These are phyloP conservation scores for Colletotrichum godetiae DNA, from an alignment of 2,329 filamentous ascomycete genomes.

Conservation along the genomic window DNA sequence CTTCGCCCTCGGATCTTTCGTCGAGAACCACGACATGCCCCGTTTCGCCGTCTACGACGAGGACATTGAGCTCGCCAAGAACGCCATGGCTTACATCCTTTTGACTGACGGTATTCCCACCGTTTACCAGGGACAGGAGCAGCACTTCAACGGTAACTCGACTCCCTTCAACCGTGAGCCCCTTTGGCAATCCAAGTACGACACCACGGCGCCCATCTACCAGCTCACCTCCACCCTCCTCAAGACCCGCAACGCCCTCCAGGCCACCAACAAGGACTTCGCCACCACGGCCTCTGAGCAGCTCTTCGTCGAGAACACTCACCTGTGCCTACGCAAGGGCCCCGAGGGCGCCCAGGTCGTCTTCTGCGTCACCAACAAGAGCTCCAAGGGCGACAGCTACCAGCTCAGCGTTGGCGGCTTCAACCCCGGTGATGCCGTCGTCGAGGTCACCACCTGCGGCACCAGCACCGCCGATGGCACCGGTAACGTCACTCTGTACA, in stretches of 20 bases:
- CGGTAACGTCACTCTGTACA: constrained; percentile 33
- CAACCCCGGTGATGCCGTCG: constrained; percentile 28
- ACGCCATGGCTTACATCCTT: constrained; percentile 70
- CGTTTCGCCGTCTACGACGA: constrained; percentile 61
- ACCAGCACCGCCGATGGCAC: constrained; percentile 29
- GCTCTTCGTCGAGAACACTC: constrained; percentile 33
- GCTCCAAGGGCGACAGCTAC: constrained; percentile 27
- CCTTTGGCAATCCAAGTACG: constrained; percentile 66
- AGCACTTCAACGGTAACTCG: constrained; percentile 61
- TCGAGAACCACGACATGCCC: constrained; percentile 68
- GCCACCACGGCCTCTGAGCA: constrained; percentile 29
- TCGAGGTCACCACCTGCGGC: constrained; percentile 27
- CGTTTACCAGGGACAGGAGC: constrained; percentile 74
- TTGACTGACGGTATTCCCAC: constrained; percentile 72
- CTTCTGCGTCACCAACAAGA: constrained; percentile 36
- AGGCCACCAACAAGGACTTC: constrained; percentile 16
- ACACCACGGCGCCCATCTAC: constrained; percentile 60
- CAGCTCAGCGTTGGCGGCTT: constrained; percentile 31
- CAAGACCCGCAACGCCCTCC: constrained; percentile 26
- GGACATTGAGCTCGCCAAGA: constrained; percentile 68
- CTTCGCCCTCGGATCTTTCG: constrained; percentile 53
- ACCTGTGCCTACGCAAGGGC: constrained; percentile 32
- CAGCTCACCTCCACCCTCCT: constrained; percentile 26
- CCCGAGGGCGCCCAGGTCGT: constrained; percentile 31
- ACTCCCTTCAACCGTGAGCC: constrained; percentile 68